A percentile compares a stretch with the other conserved stretches of the same genome.
These are phyloP conservation scores for Parietaria judaica DNA, from an alignment of 306 rosid genomes.

Conservation along the genomic window DNA sequence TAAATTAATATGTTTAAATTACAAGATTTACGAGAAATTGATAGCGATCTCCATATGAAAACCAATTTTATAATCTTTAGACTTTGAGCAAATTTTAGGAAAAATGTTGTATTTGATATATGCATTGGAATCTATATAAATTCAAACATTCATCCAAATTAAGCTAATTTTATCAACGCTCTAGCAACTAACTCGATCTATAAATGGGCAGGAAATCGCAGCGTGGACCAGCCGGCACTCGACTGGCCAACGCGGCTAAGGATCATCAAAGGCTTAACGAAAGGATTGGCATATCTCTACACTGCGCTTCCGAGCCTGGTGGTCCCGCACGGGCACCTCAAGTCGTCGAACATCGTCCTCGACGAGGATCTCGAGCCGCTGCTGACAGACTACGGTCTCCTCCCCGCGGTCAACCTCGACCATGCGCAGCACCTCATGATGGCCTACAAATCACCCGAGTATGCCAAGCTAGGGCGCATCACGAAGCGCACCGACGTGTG, in stretches of 20 bases:
- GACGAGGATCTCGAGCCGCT: constrained; percentile 55
- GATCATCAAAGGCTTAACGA: constrained; percentile 67
- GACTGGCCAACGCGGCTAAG: constrained; percentile 77
- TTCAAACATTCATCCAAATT: no score
- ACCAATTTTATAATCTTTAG: no score
- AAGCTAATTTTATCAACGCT: no score
- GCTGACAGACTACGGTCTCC: constrained; percentile 59
- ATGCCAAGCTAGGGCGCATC: constrained; percentile 58
- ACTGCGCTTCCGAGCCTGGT: constrained; percentile 48
- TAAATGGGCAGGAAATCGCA: constrained; percentile 44
- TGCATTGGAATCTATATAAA: no score
- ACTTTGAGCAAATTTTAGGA: no score
- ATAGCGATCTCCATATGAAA: no score
- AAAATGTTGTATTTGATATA: no score
- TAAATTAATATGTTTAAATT: no score
- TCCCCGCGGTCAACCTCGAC: constrained; percentile 55
- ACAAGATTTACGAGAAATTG: no score
- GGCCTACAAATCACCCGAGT: constrained; percentile 92
- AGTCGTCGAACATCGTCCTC: constrained; percentile 81
- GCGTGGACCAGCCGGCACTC: constrained; percentile 39
- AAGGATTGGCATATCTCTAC: constrained; percentile 59
- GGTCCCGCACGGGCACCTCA: constrained; percentile 82
- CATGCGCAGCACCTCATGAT: constrained; percentile 60
- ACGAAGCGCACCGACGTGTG: constrained; percentile 82
- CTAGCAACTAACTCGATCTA: no score